Conservation (phyloP, 352 stramenopile genomes). For the Globisporangium nodosum region DNA sequence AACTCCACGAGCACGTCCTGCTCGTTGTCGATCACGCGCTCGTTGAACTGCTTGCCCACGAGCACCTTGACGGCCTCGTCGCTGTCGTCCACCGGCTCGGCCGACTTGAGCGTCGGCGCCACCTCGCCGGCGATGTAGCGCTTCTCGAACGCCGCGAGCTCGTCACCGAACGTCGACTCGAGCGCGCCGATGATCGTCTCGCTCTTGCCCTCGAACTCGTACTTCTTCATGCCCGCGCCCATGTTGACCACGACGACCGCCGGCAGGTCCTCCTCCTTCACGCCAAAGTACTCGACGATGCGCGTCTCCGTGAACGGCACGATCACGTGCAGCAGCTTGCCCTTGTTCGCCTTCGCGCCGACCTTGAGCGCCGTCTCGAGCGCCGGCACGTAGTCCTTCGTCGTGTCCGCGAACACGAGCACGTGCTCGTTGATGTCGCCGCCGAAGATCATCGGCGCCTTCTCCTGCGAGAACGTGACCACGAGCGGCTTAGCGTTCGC, state of each 20-base stretch:
- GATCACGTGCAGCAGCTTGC: conserved; percentile 88
- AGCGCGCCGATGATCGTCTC: conserved; percentile 75
- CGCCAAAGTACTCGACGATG: conserved; percentile 92
- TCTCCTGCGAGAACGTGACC: conserved; percentile 87
- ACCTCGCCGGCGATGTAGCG: conserved; percentile 85
- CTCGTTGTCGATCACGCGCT: conserved; percentile 83
- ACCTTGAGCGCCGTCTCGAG: conserved; percentile 55
- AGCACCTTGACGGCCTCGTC: conserved; percentile 90
- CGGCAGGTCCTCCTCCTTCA: conserved; percentile 84
- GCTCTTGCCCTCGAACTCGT: conserved; percentile 65
- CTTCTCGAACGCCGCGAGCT: conserved; percentile 73
- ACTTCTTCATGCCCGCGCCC: conserved; percentile 92
- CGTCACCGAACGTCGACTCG: conserved; percentile 29
- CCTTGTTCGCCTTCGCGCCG: conserved; percentile 73
- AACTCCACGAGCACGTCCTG: conserved; percentile 88
- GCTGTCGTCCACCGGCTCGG: conserved; percentile 84
- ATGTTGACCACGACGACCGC: conserved; percentile 89
- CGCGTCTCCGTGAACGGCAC: conserved; percentile 85
- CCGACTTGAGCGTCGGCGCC: conserved; percentile 90
- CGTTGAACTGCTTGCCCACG: conserved; percentile 89
- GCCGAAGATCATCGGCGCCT: conserved; percentile 89
- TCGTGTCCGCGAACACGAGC: conserved; percentile 79
- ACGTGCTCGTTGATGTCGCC: conserved; percentile 84
- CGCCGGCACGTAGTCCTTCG: conserved; percentile 56
- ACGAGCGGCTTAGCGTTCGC: conserved; percentile 85